Conservation (phyloP, 2,329 filamentous ascomycete genomes). For the Bipolaris victoriae region DNA sequence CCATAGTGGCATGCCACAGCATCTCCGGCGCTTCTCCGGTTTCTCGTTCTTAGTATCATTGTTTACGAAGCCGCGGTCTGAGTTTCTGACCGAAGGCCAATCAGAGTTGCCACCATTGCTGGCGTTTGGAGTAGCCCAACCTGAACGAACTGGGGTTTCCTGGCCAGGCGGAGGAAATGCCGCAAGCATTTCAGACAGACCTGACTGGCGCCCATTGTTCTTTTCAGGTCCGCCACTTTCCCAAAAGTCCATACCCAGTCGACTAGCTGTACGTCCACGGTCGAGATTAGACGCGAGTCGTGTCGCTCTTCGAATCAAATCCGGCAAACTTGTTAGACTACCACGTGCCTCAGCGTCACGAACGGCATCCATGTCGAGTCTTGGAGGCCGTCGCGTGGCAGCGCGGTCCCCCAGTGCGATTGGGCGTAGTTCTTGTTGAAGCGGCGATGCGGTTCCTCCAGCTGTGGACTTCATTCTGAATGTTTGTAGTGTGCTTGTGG, state of each 20-base stretch:
- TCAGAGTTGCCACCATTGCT: constrained; percentile 30
- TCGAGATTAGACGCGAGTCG: constrained; percentile 87
- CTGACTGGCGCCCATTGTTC: constrained; percentile 52
- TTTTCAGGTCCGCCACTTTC: constrained; percentile 45
- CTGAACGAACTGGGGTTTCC: constrained; percentile 47
- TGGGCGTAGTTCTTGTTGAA: constrained; percentile 38
- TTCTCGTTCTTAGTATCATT: constrained; percentile 30
- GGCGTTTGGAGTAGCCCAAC: constrained; percentile 42
- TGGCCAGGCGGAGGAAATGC: constrained; percentile 67
- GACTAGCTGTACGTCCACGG: constrained; percentile 72
- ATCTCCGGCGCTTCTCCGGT: constrained; percentile 62
- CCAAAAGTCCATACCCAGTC: constrained; percentile 60
- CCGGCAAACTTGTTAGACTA: constrained; percentile 88
- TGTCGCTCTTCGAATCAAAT: constrained; percentile 88
- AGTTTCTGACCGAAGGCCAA: constrained; percentile 36
- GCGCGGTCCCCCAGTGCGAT: constrained; percentile 50
- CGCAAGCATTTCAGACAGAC: constrained; percentile 68
- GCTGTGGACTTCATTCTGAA: constrained; percentile 18
- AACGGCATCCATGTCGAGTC: constrained; percentile 81
- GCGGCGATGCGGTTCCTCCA: constrained; percentile 28
- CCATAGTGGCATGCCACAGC: constrained; percentile 85
- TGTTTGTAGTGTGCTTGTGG: constrained; percentile 38
- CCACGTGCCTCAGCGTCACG: constrained; percentile 81
- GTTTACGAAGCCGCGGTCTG: background rate
- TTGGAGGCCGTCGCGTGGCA: constrained; percentile 65